phyloP scores from a whole-genome alignment of 352 stramenopile species.

The Pythium rishiriense region DNA sequence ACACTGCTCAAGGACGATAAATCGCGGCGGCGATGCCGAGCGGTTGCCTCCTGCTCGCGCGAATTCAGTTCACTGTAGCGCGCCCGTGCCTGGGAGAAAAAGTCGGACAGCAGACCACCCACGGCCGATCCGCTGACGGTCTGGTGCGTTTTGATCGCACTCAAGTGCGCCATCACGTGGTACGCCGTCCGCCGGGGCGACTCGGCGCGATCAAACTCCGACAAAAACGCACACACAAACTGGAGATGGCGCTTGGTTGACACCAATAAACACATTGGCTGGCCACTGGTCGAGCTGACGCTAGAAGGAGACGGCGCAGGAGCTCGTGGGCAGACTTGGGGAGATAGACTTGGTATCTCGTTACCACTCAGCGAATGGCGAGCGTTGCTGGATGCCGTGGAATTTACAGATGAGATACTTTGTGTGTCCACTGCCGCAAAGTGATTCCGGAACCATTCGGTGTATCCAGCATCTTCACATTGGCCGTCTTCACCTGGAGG shows the following conservation, averaged over 20 bases:
- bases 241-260: slow-evolving; percentile 39
- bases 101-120: slow-evolving; percentile 35
- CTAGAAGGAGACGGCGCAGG: background rate
- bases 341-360: background rate
- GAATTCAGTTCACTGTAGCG: slow-evolving; percentile 25
- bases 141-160: slow-evolving; percentile 43
- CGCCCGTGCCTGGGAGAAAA: slow-evolving; percentile 33
- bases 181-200: slow-evolving; percentile 7
- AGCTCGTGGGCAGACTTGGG: background rate
- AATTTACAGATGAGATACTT: background rate
- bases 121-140: slow-evolving; percentile 20
- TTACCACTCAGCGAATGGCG: slow-evolving; percentile 3
- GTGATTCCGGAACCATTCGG: slow-evolving; percentile 30
- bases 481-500: background rate
- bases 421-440: slow-evolving; percentile 6
- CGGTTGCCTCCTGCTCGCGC: slow-evolving; percentile 16
- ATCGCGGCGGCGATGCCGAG: background rate
- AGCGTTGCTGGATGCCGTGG: background rate
- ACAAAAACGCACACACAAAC: slow-evolving; percentile 40
- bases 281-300: background rate
- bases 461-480: slow-evolving; percentile 20
- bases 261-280: slow-evolving; percentile 22
- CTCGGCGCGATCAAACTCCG: slow-evolving; percentile 35
- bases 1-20: slow-evolving; percentile 3
- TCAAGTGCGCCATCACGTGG: slow-evolving; percentile 36